Base-by-base conservation (phyloP, 78 protist species). In the Neovahlkampfia damariscottae region DNA sequence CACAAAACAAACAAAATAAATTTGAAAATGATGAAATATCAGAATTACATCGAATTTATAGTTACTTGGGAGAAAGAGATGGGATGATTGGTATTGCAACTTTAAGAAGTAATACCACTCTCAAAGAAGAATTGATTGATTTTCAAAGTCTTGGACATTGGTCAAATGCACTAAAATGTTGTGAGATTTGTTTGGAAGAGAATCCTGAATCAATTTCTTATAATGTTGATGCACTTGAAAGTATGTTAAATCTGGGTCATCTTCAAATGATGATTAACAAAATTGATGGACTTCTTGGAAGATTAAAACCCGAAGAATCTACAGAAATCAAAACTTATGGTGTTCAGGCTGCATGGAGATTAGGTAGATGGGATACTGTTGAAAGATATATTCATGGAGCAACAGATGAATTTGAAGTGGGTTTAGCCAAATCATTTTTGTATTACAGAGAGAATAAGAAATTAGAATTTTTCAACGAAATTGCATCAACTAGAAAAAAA, bases 331-430 rank as follows among this genome's bases (percentile, higher is more conserved):
- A n/a, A n/a, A 69, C 67, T 30, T 69, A 30, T 69, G 72, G 68
- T 19, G 38, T 71, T 3, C 74, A 29, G 29, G 81, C 87, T 1
- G 83, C 88, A 36, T 85, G 89, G 89, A 68, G 86, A 27, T 78
- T 85, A 2, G 74, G 84, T 8, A 0, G 10, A 19, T 85, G 89
- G 89, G 83, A 34, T 27, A 30, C 1, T 31, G 38, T 77, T 6
- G 66, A 3, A 8, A 0, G 5, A 32, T 41, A 0, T 5, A 19
- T 1, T 41, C 9, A 8, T 35, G 28, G 0, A 5, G 1, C 8
- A 10, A 28, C 10, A 31, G 68, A 19, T 19, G 72, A 69, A 31
- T 19, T 69, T 19, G 67, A 19, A 19, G 19, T 30, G 72, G 72
- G 19, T 31, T 30, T 19, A 19, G 19, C 19, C 19, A 30, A 19